Conservation (phyloP, 2,329 filamentous ascomycete genomes). For the Tolypocladium tundrense region DNA sequence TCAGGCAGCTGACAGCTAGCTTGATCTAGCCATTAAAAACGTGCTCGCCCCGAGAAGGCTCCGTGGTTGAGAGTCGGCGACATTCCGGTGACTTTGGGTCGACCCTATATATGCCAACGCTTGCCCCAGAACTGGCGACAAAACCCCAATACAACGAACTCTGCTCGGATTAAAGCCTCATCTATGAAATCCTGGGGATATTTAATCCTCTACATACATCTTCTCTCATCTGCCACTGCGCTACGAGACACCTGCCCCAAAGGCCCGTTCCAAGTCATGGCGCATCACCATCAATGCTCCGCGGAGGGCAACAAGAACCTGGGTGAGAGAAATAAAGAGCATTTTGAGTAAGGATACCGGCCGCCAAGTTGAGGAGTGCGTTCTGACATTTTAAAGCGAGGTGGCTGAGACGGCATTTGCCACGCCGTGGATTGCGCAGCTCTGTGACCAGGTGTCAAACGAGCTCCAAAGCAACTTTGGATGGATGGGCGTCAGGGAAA, state of each 20-base stretch:
- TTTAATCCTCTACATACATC: too few relatives aligned
- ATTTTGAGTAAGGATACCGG: slow-evolving; percentile 12
- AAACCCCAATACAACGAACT: too few relatives aligned
- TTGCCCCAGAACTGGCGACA: too few relatives aligned
- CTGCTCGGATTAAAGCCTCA: too few relatives aligned
- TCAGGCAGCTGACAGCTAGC: too few relatives aligned
- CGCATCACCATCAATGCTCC: slow-evolving; percentile 6
- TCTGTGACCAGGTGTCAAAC: slow-evolving; percentile 13
- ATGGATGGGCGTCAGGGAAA: slow-evolving; percentile 13
- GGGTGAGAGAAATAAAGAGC: slow-evolving; percentile 12
- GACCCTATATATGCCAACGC: too few relatives aligned
- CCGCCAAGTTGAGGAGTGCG: neutral
- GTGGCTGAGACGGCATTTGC: slow-evolving; percentile 8
- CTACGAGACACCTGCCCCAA: slow-evolving; percentile 3
- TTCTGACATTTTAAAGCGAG: slow-evolving; percentile 6
- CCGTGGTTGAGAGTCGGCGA: too few relatives aligned
- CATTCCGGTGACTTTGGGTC: too few relatives aligned
- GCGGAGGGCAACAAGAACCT: slow-evolving; percentile 3
- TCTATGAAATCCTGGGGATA: too few relatives aligned
- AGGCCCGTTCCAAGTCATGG: slow-evolving; percentile 9
- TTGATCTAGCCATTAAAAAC: too few relatives aligned
- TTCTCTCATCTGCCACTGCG: slow-evolving; percentile 1
- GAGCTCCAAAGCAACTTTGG: slow-evolving; percentile 13
- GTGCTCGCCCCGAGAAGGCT: too few relatives aligned
- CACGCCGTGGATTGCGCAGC: slow-evolving; percentile 13